phyloP scores from a whole-genome alignment of 2,329 filamentous ascomycete species.

The Trichoderma sp. region DNA sequence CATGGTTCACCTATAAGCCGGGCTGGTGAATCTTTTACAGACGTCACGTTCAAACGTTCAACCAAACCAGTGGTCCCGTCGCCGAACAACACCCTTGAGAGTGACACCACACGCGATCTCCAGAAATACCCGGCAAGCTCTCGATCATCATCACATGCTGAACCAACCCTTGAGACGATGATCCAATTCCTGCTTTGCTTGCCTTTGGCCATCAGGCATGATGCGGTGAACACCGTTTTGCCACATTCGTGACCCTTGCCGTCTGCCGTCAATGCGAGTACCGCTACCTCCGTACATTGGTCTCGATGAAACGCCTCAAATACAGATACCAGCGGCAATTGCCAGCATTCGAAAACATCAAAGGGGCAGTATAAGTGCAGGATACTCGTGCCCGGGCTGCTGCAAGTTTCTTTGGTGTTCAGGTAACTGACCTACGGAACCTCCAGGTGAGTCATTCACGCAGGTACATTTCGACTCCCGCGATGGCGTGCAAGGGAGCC shows the following conservation, averaged over 20 bases:
- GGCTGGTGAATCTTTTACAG: too few species aligned
- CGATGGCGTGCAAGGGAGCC: neutral
- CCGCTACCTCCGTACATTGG: too few species aligned
- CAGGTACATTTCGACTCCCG: neutral
- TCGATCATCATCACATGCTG: neutral
- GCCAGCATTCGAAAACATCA: neutral
- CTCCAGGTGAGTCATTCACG: neutral
- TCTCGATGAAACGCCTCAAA: neutral
- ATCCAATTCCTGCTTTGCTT: neutral
- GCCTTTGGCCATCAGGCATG: neutral
- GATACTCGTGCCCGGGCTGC: too few species aligned
- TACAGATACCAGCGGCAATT: neutral
- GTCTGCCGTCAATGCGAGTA: neutral
- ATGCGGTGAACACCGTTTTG: neutral
- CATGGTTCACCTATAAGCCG: too few species aligned
- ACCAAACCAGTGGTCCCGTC: too few species aligned
- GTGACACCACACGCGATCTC: too few species aligned
- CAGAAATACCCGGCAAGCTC: too few species aligned
- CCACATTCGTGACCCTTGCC: conserved; percentile 9
- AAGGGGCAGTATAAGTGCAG: neutral
- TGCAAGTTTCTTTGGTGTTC: too few species aligned
- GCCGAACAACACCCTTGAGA: too few species aligned
- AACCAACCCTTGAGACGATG: too few species aligned
- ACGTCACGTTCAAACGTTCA: too few species aligned
- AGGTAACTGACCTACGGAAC: too few species aligned